Percentiles rank a stretch among this genome's conserved stretches.
Conservation (phyloP, 345 rosid species). For the Citrus australasica region DNA sequence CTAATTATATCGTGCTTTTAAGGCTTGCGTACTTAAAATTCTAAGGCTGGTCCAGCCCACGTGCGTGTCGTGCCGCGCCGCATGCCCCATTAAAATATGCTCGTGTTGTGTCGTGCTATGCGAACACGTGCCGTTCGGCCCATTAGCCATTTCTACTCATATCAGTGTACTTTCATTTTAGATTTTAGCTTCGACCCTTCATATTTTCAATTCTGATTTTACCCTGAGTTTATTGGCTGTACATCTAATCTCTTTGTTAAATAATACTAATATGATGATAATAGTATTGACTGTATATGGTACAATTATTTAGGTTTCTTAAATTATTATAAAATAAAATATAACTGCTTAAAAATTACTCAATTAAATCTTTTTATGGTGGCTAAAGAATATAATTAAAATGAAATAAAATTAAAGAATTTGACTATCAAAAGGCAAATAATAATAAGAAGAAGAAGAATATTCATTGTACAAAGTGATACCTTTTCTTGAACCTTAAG, state of each 20-base stretch:
- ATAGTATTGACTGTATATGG: too few species aligned
- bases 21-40: too few species aligned
- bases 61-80: rapidly evolving
- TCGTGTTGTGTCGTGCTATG: too few species aligned
- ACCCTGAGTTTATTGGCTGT: background rate
- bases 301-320: background rate
- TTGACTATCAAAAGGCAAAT: background rate
- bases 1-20: too few species aligned
- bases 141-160: too few species aligned
- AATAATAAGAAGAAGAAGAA: background rate
- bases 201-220: too few species aligned
- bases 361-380: too few species aligned
- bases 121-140: rapidly evolving
- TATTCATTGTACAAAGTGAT: background rate
- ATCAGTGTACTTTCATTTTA: too few species aligned
- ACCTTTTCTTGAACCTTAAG: background rate
- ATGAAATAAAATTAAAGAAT: background rate
- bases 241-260: background rate
- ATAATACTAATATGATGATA: background rate
- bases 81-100: too few species aligned
- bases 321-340: background rate
- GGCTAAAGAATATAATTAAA: background rate
- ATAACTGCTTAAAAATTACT: too few species aligned
- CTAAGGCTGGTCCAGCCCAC: too few species aligned
- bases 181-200: too few species aligned